Evolutionary conservation across 2,329 filamentous ascomycete species (phyloP).

Genomic region (Neospermospora avenae): DNA sequence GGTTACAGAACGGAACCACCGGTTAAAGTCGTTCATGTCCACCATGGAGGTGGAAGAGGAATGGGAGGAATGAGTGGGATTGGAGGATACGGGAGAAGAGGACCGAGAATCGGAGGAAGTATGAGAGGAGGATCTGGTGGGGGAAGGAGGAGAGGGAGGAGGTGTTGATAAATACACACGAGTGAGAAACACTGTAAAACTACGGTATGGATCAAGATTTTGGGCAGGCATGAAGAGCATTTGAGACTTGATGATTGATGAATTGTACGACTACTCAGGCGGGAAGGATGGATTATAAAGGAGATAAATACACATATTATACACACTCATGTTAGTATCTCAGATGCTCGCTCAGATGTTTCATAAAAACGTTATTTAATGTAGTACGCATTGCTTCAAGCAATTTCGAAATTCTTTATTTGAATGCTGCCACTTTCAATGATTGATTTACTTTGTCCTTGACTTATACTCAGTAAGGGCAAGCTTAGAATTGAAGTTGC

Average conservation of each 20-base stretch:
- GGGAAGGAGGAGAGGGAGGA: neutral
- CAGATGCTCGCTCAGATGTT: too few relatives aligned
- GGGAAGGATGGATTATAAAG: too few relatives aligned
- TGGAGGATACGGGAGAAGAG: neutral
- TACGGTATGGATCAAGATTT: neutral
- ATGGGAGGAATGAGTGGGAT: neutral
- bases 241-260: neutral
- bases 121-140: neutral
- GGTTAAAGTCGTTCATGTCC: neutral
- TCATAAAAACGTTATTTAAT: too few relatives aligned
- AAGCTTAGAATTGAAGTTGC: too few relatives aligned
- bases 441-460: too few relatives aligned
- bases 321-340: too few relatives aligned
- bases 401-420: too few relatives aligned
- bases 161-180: neutral
- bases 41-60: neutral
- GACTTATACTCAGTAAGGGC: too few relatives aligned
- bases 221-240: neutral
- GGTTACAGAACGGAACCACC: neutral
- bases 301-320: too few relatives aligned
- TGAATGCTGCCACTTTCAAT: too few relatives aligned
- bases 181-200: neutral
- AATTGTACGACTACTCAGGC: neutral
- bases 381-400: too few relatives aligned
- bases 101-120: neutral